Base-by-base conservation (phyloP, 257 asterid genomes). In the Nicotiana benthamiana region DNA sequence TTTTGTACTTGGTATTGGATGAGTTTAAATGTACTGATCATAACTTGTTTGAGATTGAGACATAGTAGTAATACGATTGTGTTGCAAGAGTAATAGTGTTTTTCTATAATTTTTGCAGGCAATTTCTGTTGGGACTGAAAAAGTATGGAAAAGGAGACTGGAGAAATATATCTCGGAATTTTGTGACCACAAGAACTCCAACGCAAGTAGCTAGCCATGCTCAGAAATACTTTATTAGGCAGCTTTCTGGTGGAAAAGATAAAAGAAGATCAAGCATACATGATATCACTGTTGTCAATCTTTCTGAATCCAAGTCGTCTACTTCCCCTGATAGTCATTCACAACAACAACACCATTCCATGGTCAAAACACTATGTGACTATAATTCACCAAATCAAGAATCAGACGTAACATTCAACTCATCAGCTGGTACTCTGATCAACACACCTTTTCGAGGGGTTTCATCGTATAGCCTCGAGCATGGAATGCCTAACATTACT, bases 151-250 rank as follows among this genome's bases (percentile, higher is more conserved):
- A 95, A 80, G 98, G 98, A 34, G 98, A 95, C 79, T 95, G 98
- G 98, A 79, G 98, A 64, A 95, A 90, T 54, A 95, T 95, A 15
- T 93, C 99, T 1, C 90, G 94, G 15, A 91, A 93, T 81, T 93
- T 92, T n/a, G 99, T 93, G 86, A 92, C 97, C 6, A 86, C 95
- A 4, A 87, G 99, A 83, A 92, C 99, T 13, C 98, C 98, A 28
- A 95, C 98, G 26, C 98, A 94, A 79, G 98, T 94, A 1, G 98
- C 98, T 2, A 94, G 98, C 64, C 98, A 94, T 78, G 98, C 98
- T 62, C 97, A 94, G 83, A 94, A 94, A 89, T 94, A 95, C 82
- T 95, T 93, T 34, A 95, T 92, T 84, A 82, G 99, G 85, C 99
- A 95, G 85, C 93, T 90, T 24, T 90, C 99, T 1, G 97, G 96